These are phyloP conservation scores for Acmispon strigosus DNA, from an alignment of 306 rosid species.

Conservation along the genomic window DNA sequence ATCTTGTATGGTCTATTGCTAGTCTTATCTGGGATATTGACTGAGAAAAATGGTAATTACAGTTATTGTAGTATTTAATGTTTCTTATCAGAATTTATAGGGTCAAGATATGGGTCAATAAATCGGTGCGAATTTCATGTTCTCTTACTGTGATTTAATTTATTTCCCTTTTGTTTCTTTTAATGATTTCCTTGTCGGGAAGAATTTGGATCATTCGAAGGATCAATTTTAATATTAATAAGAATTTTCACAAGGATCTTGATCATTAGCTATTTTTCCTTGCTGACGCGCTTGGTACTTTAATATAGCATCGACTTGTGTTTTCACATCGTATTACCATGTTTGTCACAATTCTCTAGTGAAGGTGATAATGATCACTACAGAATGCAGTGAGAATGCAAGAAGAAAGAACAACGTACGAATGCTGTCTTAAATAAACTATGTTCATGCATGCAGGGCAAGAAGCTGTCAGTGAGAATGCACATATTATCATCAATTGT, in stretches of 20 bases:
- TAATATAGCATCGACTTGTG: neutral
- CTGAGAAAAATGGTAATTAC: constrained; percentile 63
- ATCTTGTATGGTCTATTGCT: constrained; percentile 67
- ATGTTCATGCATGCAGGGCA: constrained; percentile 50
- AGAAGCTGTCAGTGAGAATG: constrained; percentile 66
- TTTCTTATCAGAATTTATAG: neutral
- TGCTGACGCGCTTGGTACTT: neutral
- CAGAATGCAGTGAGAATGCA: too few species aligned
- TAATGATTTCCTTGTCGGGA: constrained; percentile 3
- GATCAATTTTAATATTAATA: neutral
- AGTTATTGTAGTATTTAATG: constrained; percentile 4
- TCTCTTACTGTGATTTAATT: neutral
- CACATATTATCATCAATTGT: constrained; percentile 49
- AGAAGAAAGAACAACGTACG: neutral
- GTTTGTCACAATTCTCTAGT: neutral
- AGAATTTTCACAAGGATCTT: neutral
- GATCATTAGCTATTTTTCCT: constrained; percentile 1
- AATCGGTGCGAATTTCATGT: neutral
- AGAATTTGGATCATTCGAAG: neutral
- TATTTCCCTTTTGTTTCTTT: neutral
- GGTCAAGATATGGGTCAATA: neutral
- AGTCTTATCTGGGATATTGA: constrained; percentile 83
- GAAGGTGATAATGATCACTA: neutral
- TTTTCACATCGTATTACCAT: constrained; percentile 1
- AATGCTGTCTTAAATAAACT: constrained; percentile 13